phyloP scores from a whole-genome alignment of 805 yeast species.

The Teunomyces stri region DNA sequence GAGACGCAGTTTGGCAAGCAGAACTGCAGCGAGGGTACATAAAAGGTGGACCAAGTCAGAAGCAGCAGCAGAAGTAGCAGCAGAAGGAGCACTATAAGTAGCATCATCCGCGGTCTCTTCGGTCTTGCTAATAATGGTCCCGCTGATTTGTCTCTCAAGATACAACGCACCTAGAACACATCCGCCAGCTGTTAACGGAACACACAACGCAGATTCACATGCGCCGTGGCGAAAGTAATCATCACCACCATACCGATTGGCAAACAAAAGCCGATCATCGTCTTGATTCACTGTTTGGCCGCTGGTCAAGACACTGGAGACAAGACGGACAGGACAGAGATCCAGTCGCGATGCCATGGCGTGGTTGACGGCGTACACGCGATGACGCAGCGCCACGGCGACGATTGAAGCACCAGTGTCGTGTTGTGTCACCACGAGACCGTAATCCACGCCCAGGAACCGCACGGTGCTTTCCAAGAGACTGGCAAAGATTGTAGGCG shows the following conservation, averaged over 20 bases:
- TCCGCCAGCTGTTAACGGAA: constrained; percentile 44
- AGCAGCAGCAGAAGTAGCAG: no score
- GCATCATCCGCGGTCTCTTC: no score
- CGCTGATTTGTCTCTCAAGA: constrained; percentile 30
- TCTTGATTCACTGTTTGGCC: constrained; percentile 37
- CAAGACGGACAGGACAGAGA: constrained; percentile 40
- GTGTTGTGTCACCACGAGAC: constrained; percentile 24
- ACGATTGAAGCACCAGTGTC: constrained; percentile 23
- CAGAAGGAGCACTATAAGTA: no score
- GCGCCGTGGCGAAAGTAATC: constrained; percentile 36
- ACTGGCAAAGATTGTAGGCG: constrained; percentile 34
- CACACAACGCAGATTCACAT: constrained; percentile 38
- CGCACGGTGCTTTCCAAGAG: constrained; percentile 38
- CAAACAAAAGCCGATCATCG: constrained; percentile 34
- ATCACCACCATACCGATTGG: constrained; percentile 35
- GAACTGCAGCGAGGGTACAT: constrained; percentile 52
- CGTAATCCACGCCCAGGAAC: constrained; percentile 34
- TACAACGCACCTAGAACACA: constrained; percentile 47
- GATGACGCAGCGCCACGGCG: constrained; percentile 28
- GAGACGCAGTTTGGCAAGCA: constrained; percentile 46
- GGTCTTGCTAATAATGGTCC: no score
- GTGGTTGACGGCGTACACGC: constrained; percentile 25
- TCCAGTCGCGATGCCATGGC: constrained; percentile 40
- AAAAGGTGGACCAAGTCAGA: constrained; percentile 27
- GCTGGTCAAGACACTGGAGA: constrained; percentile 36